phyloP scores from a whole-genome alignment of 1,284 basidiomycete species.

The Mycosarcoma maydis region DNA sequence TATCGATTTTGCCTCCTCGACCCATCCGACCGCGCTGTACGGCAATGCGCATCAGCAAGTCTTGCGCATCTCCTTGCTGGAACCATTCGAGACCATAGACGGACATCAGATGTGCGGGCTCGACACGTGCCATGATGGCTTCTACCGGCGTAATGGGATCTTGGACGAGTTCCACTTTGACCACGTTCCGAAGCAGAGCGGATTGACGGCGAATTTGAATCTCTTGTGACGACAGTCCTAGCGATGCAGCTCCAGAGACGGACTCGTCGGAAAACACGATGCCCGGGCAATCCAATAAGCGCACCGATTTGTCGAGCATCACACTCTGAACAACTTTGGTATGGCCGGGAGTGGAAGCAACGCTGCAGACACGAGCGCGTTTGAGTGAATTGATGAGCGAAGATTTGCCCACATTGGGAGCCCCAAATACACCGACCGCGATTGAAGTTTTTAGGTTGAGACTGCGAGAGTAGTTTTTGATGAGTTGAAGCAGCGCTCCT shows the following conservation, averaged over 20 bases:
- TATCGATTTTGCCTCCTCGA: constrained; percentile 85
- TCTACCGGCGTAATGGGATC: constrained; percentile 79
- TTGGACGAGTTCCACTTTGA: constrained; percentile 89
- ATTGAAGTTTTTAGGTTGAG: constrained; percentile 59
- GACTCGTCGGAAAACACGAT: constrained; percentile 73
- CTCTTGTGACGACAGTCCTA: constrained; percentile 70
- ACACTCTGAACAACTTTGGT: constrained; percentile 94
- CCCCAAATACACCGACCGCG: constrained; percentile 93
- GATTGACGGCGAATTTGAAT: constrained; percentile 38
- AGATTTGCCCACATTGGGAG: constrained; percentile 97
- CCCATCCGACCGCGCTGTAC: constrained; percentile 75
- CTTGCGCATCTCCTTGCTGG: constrained; percentile 73
- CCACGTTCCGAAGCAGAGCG: constrained; percentile 79
- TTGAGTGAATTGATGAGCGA: constrained; percentile 94
- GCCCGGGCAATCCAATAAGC: constrained; percentile 93
- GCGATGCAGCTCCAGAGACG: constrained; percentile 69
- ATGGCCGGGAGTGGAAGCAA: constrained; percentile 94
- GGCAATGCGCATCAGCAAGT: constrained; percentile 91
- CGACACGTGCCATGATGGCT: constrained; percentile 60
- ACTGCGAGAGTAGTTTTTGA: constrained; percentile 83
- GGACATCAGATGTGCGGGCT: constrained; percentile 42
- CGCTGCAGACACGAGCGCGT: constrained; percentile 75
- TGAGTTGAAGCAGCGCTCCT: constrained; percentile 78
- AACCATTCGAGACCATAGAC: constrained; percentile 55
- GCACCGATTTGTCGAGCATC: constrained; percentile 89